Base-by-base conservation (phyloP, 352 stramenopile genomes). In the Phytophthora ramorum region DNA sequence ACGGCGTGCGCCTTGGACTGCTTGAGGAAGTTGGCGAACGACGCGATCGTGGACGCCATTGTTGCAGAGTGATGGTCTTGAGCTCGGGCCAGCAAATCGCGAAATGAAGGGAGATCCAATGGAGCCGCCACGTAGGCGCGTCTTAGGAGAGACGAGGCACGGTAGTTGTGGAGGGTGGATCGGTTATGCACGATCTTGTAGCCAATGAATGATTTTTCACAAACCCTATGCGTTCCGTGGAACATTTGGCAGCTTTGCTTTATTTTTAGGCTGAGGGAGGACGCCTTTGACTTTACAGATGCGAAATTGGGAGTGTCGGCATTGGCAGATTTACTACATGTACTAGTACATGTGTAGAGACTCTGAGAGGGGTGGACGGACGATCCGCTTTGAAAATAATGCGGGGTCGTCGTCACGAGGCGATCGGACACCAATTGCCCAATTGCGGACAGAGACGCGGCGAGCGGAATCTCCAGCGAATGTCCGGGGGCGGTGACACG, bases 1-100 rank as follows among this genome's bases (percentile, higher is more conserved):
- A 73, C 51, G 14, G 65, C 63, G 89, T 78, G 69, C 37, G 76
- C 45, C 58, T 78, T 72, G 49, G 78, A 83, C 64, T 84, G 69
- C 43, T 75, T 75, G 48, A 86, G 73, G 73, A 86, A 86, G 65
- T 79, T 78, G 66, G 76, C 67, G 58, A 86, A 86, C 34, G 78
- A 85, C 51, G 77, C 66, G 57, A 75, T 73, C 0, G 69, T 70
- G 41, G 63, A 73, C 41, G 59, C 52, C 58, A 72, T 68, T 24
- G 7, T 2, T 32, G 26, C 24, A 45, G 13, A 17, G 48, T 43
- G 13, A 53, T 20, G 22, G 44, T 47, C 22, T 43, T 50, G 38
- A 35, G 47, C 41, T 26, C 20, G 37, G 59, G 59, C 65, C 26
- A 55, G 66, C 69, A 71, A 73, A 76, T 73, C 38, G 64, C 17